These are phyloP conservation scores for Zygosaccharomyces bailii DNA, from an alignment of 805 yeast species.

Conservation along the genomic window DNA sequence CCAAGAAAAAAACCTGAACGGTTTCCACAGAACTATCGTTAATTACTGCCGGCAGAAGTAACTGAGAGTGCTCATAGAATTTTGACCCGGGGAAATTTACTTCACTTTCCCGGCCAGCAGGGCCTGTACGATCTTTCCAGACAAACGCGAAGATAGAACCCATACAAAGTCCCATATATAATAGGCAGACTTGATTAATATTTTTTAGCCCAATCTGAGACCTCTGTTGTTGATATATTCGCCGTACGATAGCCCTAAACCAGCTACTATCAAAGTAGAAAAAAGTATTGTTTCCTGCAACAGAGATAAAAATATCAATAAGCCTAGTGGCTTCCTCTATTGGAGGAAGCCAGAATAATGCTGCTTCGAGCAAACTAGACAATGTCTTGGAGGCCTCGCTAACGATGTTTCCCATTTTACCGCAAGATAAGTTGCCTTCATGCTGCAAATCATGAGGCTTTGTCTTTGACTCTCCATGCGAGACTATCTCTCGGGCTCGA, in stretches of 20 bases:
- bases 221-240: conserved; percentile 8
- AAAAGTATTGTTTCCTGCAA: conserved; percentile 13
- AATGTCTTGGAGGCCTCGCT: conserved; percentile 4
- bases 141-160: conserved; percentile 12
- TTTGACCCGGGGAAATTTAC: conserved; percentile 9
- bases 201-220: conserved; percentile 9
- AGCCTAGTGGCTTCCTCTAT: conserved; percentile 9
- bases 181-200: conserved; percentile 10
- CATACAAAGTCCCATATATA: conserved; percentile 15
- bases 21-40: conserved; percentile 14
- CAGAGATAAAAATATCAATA: conserved; percentile 12
- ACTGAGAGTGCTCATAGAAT: conserved; percentile 12
- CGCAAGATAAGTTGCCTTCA: background rate
- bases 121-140: conserved; percentile 9
- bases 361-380: conserved; percentile 4
- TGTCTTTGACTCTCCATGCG: conserved; percentile 4
- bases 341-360: conserved; percentile 10
- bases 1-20: conserved; percentile 13
- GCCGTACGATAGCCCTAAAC: conserved; percentile 4
- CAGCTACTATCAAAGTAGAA: conserved; percentile 10
- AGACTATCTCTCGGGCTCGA: conserved; percentile 12
- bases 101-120: background rate
- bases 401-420: conserved; percentile 3
- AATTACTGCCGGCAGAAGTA: conserved; percentile 14
- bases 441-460: background rate